These are phyloP conservation scores for Calycina herbarum DNA, from an alignment of 2,329 filamentous ascomycete genomes.

Conservation along the genomic window DNA sequence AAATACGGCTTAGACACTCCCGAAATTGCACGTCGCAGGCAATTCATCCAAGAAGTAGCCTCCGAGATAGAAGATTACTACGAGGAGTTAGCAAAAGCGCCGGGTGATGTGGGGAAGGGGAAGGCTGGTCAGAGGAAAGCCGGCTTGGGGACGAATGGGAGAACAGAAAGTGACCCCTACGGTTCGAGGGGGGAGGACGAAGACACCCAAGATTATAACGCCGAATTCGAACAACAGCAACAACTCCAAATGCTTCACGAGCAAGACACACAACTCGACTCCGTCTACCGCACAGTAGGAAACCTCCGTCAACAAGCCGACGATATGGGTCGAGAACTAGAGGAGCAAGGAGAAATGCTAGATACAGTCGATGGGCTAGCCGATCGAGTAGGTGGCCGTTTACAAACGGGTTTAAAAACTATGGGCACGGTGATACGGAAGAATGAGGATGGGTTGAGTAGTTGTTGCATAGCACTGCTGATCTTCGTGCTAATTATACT, in stretches of 20 bases:
- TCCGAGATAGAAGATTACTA: conserved; percentile 88
- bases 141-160: conserved; percentile 20
- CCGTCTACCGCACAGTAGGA: conserved; percentile 89
- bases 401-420: conserved; percentile 84
- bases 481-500: conserved; percentile 87
- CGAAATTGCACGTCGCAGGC: conserved; percentile 73
- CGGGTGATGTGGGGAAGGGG: conserved; percentile 33
- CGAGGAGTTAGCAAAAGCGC: conserved; percentile 63
- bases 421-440: conserved; percentile 79
- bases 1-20: conserved; percentile 81
- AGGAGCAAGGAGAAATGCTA: conserved; percentile 90
- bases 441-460: conserved; percentile 86
- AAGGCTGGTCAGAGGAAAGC: conserved; percentile 3
- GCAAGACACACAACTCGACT: conserved; percentile 90
- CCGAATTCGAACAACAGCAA: conserved; percentile 85
- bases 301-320: conserved; percentile 88
- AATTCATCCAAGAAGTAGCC: conserved; percentile 85
- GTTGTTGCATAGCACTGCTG: conserved; percentile 86
- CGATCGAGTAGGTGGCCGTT: conserved; percentile 81
- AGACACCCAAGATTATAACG: conserved; percentile 53
- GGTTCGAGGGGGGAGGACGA: conserved; percentile 25
- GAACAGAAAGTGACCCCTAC: conserved; percentile 28
- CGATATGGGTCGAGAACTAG: conserved; percentile 93
- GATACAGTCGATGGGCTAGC: conserved; percentile 81
- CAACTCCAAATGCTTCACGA: conserved; percentile 91